phyloP scores from a whole-genome alignment of 129 eudicot species.

The Flaveria sonorensis region DNA sequence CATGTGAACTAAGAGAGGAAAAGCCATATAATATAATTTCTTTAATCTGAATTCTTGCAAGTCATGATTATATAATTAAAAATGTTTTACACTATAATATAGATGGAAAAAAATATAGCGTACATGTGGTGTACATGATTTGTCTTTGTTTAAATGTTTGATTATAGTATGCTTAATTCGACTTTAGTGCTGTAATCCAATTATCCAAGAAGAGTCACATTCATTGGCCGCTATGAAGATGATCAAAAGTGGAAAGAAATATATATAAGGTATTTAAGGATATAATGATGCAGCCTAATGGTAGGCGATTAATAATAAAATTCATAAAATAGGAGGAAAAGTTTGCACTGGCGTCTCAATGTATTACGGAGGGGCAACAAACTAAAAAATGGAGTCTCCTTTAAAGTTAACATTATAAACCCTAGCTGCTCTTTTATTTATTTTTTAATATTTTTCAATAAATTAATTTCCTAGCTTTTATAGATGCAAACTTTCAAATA shows the following conservation, averaged over 20 bases:
- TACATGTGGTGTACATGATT: neutral
- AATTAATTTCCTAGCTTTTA: too few species aligned
- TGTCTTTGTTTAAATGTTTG: neutral
- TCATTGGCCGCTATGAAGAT: neutral
- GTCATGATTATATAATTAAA: neutral
- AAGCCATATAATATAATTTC: neutral
- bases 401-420: too few species aligned
- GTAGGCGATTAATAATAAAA: too few species aligned
- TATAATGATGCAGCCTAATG: neutral
- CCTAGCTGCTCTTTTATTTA: too few species aligned
- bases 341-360: too few species aligned
- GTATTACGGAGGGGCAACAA: too few species aligned
- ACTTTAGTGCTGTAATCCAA: conserved; percentile 12
- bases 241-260: neutral
- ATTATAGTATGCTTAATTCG: neutral
- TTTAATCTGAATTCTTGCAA: neutral
- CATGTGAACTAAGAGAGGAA: neutral
- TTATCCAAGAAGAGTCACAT: neutral
- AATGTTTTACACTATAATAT: neutral
- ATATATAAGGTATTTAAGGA: neutral
- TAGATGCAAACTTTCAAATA: too few species aligned
- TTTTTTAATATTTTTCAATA: too few species aligned
- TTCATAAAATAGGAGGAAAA: too few species aligned
- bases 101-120: neutral
- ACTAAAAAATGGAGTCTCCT: too few species aligned